These are phyloP conservation scores for Nakazawaea anatomiae DNA, from an alignment of 805 yeast genomes.

Conservation along the genomic window DNA sequence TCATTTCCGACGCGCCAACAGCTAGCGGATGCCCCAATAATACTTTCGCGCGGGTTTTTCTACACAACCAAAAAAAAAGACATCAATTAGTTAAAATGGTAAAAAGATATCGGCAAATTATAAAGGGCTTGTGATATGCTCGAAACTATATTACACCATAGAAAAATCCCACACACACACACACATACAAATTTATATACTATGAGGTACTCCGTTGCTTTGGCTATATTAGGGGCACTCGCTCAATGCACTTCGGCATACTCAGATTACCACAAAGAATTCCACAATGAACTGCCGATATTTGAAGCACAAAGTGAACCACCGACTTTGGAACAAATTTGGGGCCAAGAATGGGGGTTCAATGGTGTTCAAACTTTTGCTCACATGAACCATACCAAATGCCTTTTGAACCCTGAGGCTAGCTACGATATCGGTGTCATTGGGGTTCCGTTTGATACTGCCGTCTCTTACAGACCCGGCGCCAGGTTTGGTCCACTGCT, in stretches of 20 bases:
- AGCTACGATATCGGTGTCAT: slow-evolving; percentile 64
- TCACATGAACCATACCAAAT: slow-evolving; percentile 55
- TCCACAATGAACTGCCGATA: slow-evolving; percentile 6
- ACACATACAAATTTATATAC: background rate
- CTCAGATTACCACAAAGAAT: slow-evolving; percentile 1
- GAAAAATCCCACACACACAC: background rate
- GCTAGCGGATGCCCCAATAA: background rate
- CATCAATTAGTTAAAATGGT: no score
- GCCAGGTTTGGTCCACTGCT: slow-evolving; percentile 81
- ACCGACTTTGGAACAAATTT: slow-evolving; percentile 44
- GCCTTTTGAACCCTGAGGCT: slow-evolving; percentile 42
- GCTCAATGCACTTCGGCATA: slow-evolving; percentile 1
- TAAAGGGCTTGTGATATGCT: no score
- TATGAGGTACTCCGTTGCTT: slow-evolving; percentile 8
- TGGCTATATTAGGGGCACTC: slow-evolving; percentile 8
- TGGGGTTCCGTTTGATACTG: slow-evolving; percentile 84
- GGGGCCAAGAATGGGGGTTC: slow-evolving; percentile 76
- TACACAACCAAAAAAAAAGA: no score
- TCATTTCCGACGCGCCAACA: background rate
- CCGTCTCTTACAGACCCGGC: slow-evolving; percentile 72
- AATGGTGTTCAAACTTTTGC: slow-evolving; percentile 69
- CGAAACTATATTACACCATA: no score
- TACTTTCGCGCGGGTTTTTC: background rate
- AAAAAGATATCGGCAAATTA: no score
- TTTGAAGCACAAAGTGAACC: slow-evolving; percentile 18